Evolutionary conservation across 2,329 filamentous ascomycete species (phyloP).

Genomic region (Cladosporium sp.): DNA sequence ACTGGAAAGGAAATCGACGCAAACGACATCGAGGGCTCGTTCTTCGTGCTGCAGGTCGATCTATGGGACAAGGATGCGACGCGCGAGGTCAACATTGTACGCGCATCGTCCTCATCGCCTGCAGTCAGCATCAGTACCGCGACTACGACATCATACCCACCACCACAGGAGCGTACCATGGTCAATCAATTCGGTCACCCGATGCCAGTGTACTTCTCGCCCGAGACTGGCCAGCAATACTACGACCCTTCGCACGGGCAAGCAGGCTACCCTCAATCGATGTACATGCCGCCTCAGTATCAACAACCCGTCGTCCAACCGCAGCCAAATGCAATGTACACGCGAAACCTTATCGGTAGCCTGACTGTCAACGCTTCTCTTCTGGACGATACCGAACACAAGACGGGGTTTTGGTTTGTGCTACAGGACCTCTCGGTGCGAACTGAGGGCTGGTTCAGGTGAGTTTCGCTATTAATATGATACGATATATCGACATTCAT

Average conservation of each 20-base stretch:
- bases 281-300: slow-evolving; percentile 19
- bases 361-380: slow-evolving; percentile 83
- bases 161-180: slow-evolving; percentile 35
- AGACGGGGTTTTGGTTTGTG: slow-evolving; percentile 93
- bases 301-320: slow-evolving; percentile 19
- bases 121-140: slow-evolving; percentile 70
- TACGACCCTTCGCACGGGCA: slow-evolving; percentile 18
- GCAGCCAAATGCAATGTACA: slow-evolving; percentile 69
- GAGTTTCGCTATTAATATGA: too few relatives aligned
- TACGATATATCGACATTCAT: too few relatives aligned
- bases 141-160: slow-evolving; percentile 71
- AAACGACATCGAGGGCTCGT: slow-evolving; percentile 63
- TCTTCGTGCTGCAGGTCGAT: slow-evolving; percentile 65
- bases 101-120: slow-evolving; percentile 61
- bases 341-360: slow-evolving; percentile 89
- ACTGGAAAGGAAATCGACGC: slow-evolving; percentile 79
- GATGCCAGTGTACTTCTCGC: slow-evolving; percentile 16
- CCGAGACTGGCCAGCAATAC: slow-evolving; percentile 18
- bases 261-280: slow-evolving; percentile 4
- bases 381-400: slow-evolving; percentile 71
- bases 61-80: slow-evolving; percentile 59
- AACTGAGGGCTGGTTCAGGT: slow-evolving; percentile 82
- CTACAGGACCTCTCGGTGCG: slow-evolving; percentile 91
- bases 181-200: slow-evolving; percentile 15
- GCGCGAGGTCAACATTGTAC: slow-evolving; percentile 64